Conservation (phyloP, 2,329 filamentous ascomycete genomes). For the Calonectria pteridis region DNA sequence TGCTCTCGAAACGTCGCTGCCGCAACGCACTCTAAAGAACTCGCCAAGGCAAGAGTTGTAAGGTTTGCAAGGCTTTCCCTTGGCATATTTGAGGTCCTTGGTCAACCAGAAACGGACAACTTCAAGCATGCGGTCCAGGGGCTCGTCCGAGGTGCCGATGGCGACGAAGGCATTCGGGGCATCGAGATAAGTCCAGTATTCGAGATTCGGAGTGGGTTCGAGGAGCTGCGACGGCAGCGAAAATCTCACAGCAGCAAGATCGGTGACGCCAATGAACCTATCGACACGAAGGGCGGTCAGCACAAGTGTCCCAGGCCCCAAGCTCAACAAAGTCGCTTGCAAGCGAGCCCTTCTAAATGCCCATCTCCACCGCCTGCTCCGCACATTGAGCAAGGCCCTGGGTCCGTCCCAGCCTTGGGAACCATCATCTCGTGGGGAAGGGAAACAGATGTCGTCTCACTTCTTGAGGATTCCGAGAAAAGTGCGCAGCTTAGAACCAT, state of each 20-base stretch:
- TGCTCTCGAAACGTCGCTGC: neutral
- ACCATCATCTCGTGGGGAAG: slow-evolving; percentile 28
- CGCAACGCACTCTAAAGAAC: slow-evolving; percentile 86
- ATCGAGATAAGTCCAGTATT: slow-evolving; percentile 99
- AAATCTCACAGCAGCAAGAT: slow-evolving; percentile 96
- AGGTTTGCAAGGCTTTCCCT: slow-evolving; percentile 98
- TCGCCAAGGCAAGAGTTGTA: slow-evolving; percentile 98
- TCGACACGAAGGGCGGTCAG: slow-evolving; percentile 44
- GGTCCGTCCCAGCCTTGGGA: slow-evolving; percentile 27
- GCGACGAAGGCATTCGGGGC: slow-evolving; percentile 88
- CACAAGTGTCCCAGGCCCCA: slow-evolving; percentile 19
- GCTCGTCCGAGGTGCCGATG: slow-evolving; percentile 90
- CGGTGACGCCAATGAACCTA: slow-evolving; percentile 95
- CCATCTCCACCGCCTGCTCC: slow-evolving; percentile 33
- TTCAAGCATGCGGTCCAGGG: slow-evolving; percentile 93
- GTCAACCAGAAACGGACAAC: slow-evolving; percentile 98
- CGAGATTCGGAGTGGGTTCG: slow-evolving; percentile 95
- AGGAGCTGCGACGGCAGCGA: slow-evolving; percentile 95
- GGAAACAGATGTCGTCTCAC: slow-evolving; percentile 63
- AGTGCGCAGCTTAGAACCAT: slow-evolving; percentile 89
- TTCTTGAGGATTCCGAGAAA: slow-evolving; percentile 90
- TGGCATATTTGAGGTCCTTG: slow-evolving; percentile 98
- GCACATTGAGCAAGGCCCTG: slow-evolving; percentile 31
- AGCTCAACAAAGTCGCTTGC: slow-evolving; percentile 19
- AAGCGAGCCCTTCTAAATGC: slow-evolving; percentile 10